Base-by-base conservation (phyloP, 148 eudicot genomes). In the Dysphania ambrosioides region DNA sequence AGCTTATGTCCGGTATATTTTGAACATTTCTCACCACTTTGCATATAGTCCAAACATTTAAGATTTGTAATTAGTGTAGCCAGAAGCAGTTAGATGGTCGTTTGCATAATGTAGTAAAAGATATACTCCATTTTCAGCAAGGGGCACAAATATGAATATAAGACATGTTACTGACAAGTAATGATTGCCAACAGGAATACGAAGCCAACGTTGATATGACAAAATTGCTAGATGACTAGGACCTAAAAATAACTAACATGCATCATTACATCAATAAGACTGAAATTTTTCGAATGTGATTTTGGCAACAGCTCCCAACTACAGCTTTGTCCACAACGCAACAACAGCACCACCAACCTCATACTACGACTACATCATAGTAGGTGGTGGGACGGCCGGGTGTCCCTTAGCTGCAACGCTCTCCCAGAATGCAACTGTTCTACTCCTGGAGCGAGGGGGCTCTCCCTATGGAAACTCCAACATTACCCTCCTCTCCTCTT, bases 391-490 rank as follows among this genome's bases (percentile, higher is more conserved):
- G 16, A 89, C 97, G 5, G 85, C 94, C 4, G 97, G 97, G 35
- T 89, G 91, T 70, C 94, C 97, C 1, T 76, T 95, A 31, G 99
- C 94, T 38, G 93, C 99, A 76, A 95, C 99, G 0, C 89, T 95
- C 59, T 92, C 97, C 1, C 85, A 82, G 2, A 88, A 90, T 77
- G 84, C 81, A 81, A 79, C 73, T 30, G 98, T 94, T 15, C 85
- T 94, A n/a, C 84, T 94, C 78, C 89, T 94, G 4, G 98, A 94
- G 70, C 97, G 98, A 0, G 98, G 98, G 11, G 97, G 91, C 62
- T 87, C 93, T 0, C 98, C 98, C 51, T 94, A 94, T 67, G 89
- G 89, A n/a, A 82, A 92, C 85, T 78, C 89, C n/a, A 90, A 95
- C 86, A 89, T 94, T 15, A 94, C 99, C 56, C 35, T 83, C 72